A percentile compares a stretch with the other conserved stretches of the same genome.
phyloP scores from a whole-genome alignment of 352 stramenopile species.

The Globisporangium carolinianum region DNA sequence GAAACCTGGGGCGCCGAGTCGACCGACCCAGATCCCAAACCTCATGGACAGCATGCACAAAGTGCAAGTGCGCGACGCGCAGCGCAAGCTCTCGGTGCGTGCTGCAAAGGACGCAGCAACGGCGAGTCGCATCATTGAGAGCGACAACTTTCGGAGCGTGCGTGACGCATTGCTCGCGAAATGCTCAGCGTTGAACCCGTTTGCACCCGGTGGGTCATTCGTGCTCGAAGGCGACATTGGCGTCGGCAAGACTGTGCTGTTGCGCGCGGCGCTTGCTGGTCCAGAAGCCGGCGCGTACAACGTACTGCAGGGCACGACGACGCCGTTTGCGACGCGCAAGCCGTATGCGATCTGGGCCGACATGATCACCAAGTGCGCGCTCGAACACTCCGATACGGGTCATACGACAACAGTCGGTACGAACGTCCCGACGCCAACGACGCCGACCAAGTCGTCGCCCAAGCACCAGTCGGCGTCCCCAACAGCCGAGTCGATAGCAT shows the following conservation, averaged over 20 bases:
- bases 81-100: slow-evolving; percentile 50
- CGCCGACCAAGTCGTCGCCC: background rate
- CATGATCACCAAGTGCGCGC: slow-evolving; percentile 60
- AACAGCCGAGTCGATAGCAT: background rate
- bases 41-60: slow-evolving; percentile 85
- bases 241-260: slow-evolving; percentile 75
- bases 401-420: background rate
- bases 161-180: slow-evolving; percentile 50
- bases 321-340: slow-evolving; percentile 64
- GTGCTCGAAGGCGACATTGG: slow-evolving; percentile 81
- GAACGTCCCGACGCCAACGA: background rate
- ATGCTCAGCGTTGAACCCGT: slow-evolving; percentile 59
- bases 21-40: slow-evolving; percentile 52
- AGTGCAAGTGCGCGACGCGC: slow-evolving; percentile 77
- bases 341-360: slow-evolving; percentile 79
- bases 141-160: slow-evolving; percentile 44
- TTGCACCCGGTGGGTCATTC: slow-evolving; percentile 59
- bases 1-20: background rate
- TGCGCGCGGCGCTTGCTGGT: slow-evolving; percentile 47
- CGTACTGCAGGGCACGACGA: slow-evolving; percentile 66
- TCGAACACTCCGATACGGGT: slow-evolving; percentile 14
- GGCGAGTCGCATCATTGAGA: slow-evolving; percentile 50
- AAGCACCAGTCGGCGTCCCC: slow-evolving; percentile 1
- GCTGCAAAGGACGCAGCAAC: slow-evolving; percentile 39
- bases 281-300: slow-evolving; percentile 44